phyloP scores from a whole-genome alignment of 1,139 yeast genomes.

The Debaryomyces singareniensis region DNA sequence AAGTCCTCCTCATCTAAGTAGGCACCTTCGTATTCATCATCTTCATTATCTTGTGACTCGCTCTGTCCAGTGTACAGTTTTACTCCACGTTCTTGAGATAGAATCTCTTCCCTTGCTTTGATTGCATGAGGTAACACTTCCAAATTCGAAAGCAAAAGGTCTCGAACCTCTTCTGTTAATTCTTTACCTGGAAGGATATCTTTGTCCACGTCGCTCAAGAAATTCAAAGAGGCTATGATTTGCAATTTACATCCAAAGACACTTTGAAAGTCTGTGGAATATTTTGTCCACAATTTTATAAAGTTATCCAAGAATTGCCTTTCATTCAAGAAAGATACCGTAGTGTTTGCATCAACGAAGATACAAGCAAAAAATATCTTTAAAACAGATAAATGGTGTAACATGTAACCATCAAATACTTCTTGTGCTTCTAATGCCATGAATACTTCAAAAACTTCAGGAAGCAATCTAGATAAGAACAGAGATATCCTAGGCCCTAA shows the following conservation, averaged over 20 bases:
- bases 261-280: constrained; percentile 43
- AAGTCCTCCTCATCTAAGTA: constrained; percentile 34
- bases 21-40: constrained; percentile 18
- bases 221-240: constrained; percentile 34
- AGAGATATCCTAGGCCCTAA: constrained; percentile 27
- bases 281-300: constrained; percentile 44
- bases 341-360: constrained; percentile 33
- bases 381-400: constrained; percentile 40
- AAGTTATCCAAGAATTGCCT: constrained; percentile 32
- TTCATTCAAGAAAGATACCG: constrained; percentile 32
- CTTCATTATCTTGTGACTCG: constrained; percentile 16
- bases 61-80: constrained; percentile 19
- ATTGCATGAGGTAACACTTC: constrained; percentile 45
- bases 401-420: constrained; percentile 44
- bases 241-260: constrained; percentile 54
- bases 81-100: constrained; percentile 28
- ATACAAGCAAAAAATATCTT: constrained; percentile 37
- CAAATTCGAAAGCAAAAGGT: constrained; percentile 34
- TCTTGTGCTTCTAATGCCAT: constrained; percentile 29
- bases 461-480: constrained; percentile 29
- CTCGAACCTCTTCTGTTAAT: constrained; percentile 33
- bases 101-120: constrained; percentile 37
- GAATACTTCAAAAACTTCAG: constrained; percentile 33
- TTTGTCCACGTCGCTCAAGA: constrained; percentile 24
- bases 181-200: constrained; percentile 26